Evolutionary conservation across 2,329 filamentous ascomycete species (phyloP).

Genomic region (Sclerotinia subarctica): DNA sequence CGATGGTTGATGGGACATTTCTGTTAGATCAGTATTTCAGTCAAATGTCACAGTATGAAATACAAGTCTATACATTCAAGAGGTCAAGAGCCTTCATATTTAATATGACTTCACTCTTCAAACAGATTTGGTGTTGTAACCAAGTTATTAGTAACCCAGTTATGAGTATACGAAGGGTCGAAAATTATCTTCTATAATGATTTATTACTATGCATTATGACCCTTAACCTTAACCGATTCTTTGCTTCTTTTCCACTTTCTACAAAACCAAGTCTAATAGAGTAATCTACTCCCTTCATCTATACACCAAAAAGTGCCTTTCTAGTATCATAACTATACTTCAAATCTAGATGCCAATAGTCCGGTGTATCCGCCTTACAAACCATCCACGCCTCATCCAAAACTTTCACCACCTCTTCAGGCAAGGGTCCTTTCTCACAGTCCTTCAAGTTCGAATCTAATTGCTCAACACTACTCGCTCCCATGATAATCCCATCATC

Average conservation of each 20-base stretch:
- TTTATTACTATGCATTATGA: no score
- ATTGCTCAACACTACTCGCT: constrained; percentile 42
- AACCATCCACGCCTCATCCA: constrained; percentile 63
- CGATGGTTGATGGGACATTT: no score
- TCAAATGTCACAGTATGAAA: no score
- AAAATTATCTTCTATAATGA: no score
- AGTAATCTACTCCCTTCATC: not conserved
- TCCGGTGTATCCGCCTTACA: constrained; percentile 47
- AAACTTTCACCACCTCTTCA: constrained; percentile 58
- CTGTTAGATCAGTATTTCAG: no score
- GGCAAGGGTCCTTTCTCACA: constrained; percentile 57
- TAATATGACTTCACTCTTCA: no score
- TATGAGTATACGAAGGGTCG: no score
- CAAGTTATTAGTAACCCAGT: no score
- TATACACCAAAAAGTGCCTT: constrained; percentile 30
- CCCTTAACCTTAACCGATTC: not conserved
- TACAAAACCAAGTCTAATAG: not conserved
- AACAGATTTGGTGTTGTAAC: no score
- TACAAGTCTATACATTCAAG: no score
- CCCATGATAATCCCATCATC: constrained; percentile 45
- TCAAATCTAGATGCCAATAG: constrained; percentile 38
- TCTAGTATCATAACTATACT: constrained; percentile 34
- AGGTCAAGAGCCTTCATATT: no score
- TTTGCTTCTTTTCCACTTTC: not conserved
- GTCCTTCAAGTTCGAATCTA: constrained; percentile 43